phyloP scores from a whole-genome alignment of 257 asterid genomes.

The Buddleja alternifolia region DNA sequence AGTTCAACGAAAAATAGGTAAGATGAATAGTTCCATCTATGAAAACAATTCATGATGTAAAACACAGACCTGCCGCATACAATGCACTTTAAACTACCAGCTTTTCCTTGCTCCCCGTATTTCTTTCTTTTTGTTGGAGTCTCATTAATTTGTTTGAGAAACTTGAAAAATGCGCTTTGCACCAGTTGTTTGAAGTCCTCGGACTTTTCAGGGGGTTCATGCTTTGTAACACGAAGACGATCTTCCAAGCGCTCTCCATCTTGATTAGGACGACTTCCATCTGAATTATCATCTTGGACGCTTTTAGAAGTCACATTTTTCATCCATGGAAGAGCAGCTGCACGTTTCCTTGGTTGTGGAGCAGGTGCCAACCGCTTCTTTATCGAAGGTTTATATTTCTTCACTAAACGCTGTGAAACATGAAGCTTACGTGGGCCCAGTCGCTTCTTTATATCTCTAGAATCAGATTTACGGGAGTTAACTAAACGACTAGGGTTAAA shows the following conservation, averaged over 20 bases:
- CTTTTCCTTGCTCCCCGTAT: slow-evolving; percentile 49
- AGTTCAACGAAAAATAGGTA: slow-evolving; percentile 35
- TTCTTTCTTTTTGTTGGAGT: slow-evolving; percentile 54
- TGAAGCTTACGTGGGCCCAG: slow-evolving; percentile 61
- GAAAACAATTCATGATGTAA: slow-evolving; percentile 42
- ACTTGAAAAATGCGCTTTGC: slow-evolving; percentile 60
- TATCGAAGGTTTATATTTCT: slow-evolving; percentile 47
- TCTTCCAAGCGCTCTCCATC: slow-evolving; percentile 40
- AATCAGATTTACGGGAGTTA: slow-evolving; percentile 33
- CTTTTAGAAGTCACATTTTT: slow-evolving; percentile 38
- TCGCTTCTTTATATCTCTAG: slow-evolving; percentile 62
- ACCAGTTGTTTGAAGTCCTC: slow-evolving; percentile 74
- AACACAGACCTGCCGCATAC: slow-evolving; percentile 79
- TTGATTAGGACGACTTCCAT: slow-evolving; percentile 37
- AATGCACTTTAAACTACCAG: slow-evolving; percentile 70
- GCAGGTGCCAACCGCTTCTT: slow-evolving; percentile 61
- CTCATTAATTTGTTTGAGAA: slow-evolving; percentile 63
- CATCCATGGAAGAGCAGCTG: slow-evolving; percentile 57
- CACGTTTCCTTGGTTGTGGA: slow-evolving; percentile 38
- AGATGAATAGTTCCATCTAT: slow-evolving; percentile 40
- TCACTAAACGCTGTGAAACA: slow-evolving; percentile 47
- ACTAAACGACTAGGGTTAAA: slow-evolving; percentile 30
- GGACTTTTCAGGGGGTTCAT: slow-evolving; percentile 68
- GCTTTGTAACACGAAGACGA: slow-evolving; percentile 37
- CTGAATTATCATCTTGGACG: slow-evolving; percentile 37